These are phyloP conservation scores for Fusarium robinianum DNA, from an alignment of 2,329 filamentous ascomycete genomes.

Conservation along the genomic window DNA sequence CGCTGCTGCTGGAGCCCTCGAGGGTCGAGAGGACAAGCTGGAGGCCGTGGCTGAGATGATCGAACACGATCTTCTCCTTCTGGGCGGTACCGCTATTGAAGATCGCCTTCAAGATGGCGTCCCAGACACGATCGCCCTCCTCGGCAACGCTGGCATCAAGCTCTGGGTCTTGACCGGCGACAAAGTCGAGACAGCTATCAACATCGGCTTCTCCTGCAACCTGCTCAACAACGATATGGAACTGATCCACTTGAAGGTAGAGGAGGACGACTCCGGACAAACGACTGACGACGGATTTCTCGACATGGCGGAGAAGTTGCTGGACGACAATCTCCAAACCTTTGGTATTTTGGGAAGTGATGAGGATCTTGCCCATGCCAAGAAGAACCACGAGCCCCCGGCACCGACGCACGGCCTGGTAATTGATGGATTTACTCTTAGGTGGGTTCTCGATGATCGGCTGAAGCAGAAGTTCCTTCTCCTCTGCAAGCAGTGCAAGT, in stretches of 20 bases:
- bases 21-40: conserved; percentile 88
- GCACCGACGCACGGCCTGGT: conserved; percentile 88
- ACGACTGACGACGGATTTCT: conserved; percentile 55
- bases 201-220: conserved; percentile 99
- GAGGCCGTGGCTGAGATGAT: conserved; percentile 89
- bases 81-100: conserved; percentile 96
- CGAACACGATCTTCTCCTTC: conserved; percentile 82
- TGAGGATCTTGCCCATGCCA: conserved; percentile 79
- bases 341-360: conserved; percentile 86
- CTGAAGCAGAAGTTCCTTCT: conserved; percentile 92
- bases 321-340: conserved; percentile 71
- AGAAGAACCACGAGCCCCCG: conserved; percentile 83
- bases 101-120: conserved; percentile 96
- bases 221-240: conserved; percentile 98
- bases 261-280: conserved; percentile 67
- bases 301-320: conserved; percentile 65
- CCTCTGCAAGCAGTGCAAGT: conserved; percentile 95
- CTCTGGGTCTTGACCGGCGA: conserved; percentile 98
- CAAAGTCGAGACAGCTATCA: conserved; percentile 99
- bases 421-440: conserved; percentile 92
- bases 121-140: conserved; percentile 88
- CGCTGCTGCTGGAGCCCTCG: conserved; percentile 78
- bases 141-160: conserved; percentile 94
- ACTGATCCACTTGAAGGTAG: conserved; percentile 83
- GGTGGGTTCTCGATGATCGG: conserved; percentile 79